Base-by-base conservation (phyloP, 2,329 filamentous ascomycete genomes). In the Bisporella sp. region DNA sequence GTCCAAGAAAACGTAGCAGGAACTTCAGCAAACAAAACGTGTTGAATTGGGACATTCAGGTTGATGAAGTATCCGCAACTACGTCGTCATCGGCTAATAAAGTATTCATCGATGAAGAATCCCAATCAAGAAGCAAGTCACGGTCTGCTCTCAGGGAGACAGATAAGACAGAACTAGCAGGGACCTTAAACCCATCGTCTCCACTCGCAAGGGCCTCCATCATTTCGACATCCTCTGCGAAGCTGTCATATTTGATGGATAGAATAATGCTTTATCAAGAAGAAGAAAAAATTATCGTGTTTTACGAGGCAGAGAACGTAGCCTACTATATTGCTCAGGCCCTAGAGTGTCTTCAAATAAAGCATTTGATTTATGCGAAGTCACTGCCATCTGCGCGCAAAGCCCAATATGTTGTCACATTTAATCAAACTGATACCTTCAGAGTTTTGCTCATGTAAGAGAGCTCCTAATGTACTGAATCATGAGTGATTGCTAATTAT, bases 241-340 rank as follows among this genome's bases (percentile, higher is more conserved):
- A 97, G 66, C 73, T 96, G 3, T 91, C 87, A 3, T 96, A 96
- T 61, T 72, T 96, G 5, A 71, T 96, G 13, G 85, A 90, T 48
- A 76, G 80, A 32, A 82, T 96, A 9, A 67, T 83, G 5, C 72
- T 77, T 47, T 74, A 91, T 54, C 81, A 93, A 48, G 67, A 74
- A 1, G 69, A 77, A 0, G 90, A 96, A 61, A 95, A 96, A 67
- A 93, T 95, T 4, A 81, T 96, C 47, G 78, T 96, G 7, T 97
- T 97, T 66, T 96, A 96, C 65, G 89, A 95, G 54, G 85, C 87
- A 32, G 86, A 93, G 53, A 92, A 95, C 59, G 77, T 87, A 2
- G 91, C 89, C 1, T 95, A 81, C 66, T 96, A 95, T 69, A 78
- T 96, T 39, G 87, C 89, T 0, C 84, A 90, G 62, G 82, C 85